A percentile compares a stretch with the other conserved stretches of the same genome.
phyloP scores from a whole-genome alignment of 768 basidiomycete genomes.

The Boletus speciosus region DNA sequence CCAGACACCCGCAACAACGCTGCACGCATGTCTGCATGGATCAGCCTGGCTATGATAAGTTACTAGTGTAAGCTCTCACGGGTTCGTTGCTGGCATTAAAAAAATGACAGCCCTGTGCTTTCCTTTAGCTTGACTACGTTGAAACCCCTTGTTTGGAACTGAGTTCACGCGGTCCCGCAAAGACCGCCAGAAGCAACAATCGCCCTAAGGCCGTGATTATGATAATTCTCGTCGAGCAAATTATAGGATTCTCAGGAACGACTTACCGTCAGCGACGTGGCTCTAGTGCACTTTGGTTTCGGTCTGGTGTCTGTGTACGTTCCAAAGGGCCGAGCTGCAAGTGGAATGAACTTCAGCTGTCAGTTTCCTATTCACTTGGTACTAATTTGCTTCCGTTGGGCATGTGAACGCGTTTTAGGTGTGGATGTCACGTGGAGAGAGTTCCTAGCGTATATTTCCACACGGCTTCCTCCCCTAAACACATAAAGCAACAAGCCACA shows the following conservation, averaged over 20 bases:
- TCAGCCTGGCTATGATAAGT: too few relatives aligned
- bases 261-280: neutral
- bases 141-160: constrained; percentile 7
- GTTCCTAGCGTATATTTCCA: neutral
- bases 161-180: constrained; percentile 17
- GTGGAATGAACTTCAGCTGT: neutral
- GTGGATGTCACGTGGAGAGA: constrained; percentile 13
- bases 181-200: constrained; percentile 1
- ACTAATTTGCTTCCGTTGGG: neutral
- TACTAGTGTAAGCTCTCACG: constrained; percentile 2
- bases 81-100: constrained; percentile 5
- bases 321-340: neutral
- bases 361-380: neutral
- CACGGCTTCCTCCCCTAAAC: constrained; percentile 6
- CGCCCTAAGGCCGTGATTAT: neutral
- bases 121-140: neutral
- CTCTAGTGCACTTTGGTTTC: neutral
- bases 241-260: constrained; percentile 19
- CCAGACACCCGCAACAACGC: neutral
- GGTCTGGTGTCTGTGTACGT: neutral
- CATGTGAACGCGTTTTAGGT: constrained; percentile 3
- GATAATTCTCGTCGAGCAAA: neutral
- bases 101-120: neutral
- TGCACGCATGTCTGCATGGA: neutral
- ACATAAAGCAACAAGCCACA: neutral